These are phyloP conservation scores for Plasmodium coatneyi DNA, from an alignment of 169 alveolate genomes.

Conservation along the genomic window DNA sequence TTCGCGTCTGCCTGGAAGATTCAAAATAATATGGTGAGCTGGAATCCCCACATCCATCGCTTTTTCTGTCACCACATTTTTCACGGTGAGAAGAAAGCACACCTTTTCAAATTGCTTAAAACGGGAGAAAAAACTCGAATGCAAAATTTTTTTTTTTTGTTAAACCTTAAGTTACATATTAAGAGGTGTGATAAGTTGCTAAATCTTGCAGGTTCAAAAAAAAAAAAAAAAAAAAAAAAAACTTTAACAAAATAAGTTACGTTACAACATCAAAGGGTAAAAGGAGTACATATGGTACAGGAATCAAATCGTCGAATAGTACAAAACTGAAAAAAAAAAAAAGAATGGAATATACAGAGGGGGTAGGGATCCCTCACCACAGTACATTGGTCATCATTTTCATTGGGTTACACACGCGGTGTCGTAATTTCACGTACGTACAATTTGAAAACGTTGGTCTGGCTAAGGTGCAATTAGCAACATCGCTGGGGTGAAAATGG, in stretches of 20 bases:
- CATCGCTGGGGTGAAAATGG: background rate
- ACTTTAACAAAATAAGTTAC: background rate
- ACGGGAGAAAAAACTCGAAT: background rate
- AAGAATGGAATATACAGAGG: background rate
- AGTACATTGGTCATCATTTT: background rate
- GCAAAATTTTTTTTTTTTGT: background rate
- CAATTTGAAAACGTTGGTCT: background rate
- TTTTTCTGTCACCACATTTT: background rate
- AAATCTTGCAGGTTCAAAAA: background rate
- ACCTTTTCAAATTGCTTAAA: background rate
- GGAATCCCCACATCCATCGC: background rate
- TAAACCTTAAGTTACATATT: background rate
- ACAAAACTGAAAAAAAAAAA: background rate
- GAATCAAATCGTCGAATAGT: background rate
- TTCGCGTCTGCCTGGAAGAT: background rate
- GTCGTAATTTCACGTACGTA: background rate
- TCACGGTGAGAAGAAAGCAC: background rate
- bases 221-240: conserved; percentile 1
- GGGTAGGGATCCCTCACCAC: background rate
- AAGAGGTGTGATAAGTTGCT: background rate
- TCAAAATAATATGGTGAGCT: background rate
- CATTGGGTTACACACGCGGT: background rate
- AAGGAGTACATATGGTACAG: background rate
- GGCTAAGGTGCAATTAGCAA: background rate
- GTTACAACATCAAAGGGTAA: background rate